A percentile compares a stretch with the other conserved stretches of the same genome.
Conservation (phyloP, 371 early-diverging fungal genomes). For the Syncephalastrum racemosum region DNA sequence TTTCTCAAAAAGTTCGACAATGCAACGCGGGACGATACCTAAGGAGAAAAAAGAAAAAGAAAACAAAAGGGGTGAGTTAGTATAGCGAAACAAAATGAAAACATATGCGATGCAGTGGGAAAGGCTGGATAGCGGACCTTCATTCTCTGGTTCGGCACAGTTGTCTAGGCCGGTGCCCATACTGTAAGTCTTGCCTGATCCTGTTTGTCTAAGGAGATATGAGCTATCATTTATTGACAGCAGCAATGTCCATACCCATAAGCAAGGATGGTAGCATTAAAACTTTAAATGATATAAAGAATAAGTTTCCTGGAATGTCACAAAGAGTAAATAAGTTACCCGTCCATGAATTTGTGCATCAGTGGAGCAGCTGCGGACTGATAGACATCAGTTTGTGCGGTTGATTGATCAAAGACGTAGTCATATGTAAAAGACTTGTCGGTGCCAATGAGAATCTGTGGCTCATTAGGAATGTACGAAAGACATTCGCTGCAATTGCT, state of each 20-base stretch:
- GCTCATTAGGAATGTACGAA: constrained; percentile 58
- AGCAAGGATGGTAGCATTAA: constrained; percentile 28
- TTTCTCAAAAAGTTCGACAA: constrained; percentile 60
- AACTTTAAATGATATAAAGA: constrained; percentile 13
- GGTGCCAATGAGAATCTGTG: constrained; percentile 63
- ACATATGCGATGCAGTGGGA: not conserved
- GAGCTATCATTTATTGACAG: not conserved
- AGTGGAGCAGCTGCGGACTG: constrained; percentile 67
- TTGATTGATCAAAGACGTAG: constrained; percentile 73
- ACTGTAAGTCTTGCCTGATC: constrained; percentile 97
- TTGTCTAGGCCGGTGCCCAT: constrained; percentile 84
- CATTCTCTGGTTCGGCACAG: constrained; percentile 40
- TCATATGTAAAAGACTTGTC: constrained; percentile 86
- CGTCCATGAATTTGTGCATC: constrained; percentile 86
- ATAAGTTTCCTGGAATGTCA: not conserved
- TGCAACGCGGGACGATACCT: constrained; percentile 91
- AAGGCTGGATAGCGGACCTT: constrained; percentile 15
- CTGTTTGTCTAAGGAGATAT: constrained; percentile 66
- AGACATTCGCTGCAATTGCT: constrained; percentile 72
- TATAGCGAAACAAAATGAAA: not conserved
- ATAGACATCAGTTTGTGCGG: constrained; percentile 72
- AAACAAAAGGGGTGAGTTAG: not conserved
- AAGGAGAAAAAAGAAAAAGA: not conserved
- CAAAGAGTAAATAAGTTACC: constrained; percentile 51
- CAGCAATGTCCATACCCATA: constrained; percentile 16